Evolutionary conservation across 164 flowering plant species (phyloP).

Genomic region (Kingdonia uniflora): DNA sequence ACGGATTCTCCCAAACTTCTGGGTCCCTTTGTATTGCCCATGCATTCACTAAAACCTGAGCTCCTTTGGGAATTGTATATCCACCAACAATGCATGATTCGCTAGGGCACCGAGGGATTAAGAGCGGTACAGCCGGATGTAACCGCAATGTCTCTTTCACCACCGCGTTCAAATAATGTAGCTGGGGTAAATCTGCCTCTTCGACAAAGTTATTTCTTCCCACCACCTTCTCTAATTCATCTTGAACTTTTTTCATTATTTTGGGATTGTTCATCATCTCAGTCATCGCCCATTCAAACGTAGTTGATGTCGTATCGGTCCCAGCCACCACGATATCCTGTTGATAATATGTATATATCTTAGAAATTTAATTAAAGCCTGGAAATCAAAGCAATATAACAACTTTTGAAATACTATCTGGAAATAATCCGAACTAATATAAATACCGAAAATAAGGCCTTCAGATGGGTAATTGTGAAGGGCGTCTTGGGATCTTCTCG

Average conservation of each 20-base stretch:
- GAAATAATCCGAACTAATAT: too few species aligned
- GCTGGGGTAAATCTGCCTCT: slow-evolving; percentile 19
- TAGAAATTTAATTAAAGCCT: too few species aligned
- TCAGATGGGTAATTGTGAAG: too few species aligned
- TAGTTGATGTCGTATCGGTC: neutral
- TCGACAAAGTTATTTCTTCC: slow-evolving; percentile 5
- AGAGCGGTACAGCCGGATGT: slow-evolving; percentile 19
- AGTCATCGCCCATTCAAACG: neutral
- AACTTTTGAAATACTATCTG: too few species aligned
- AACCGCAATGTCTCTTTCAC: slow-evolving; percentile 29
- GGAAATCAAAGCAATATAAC: too few species aligned
- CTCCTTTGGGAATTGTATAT: slow-evolving; percentile 6
- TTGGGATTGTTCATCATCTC: neutral
- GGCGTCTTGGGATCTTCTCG: too few species aligned
- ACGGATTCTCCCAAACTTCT: slow-evolving; percentile 9
- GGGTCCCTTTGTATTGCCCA: slow-evolving; percentile 21
- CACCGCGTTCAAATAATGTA: slow-evolving; percentile 26
- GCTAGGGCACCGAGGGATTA: slow-evolving; percentile 11
- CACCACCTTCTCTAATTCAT: neutral
- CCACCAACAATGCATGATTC: slow-evolving; percentile 10
- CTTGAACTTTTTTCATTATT: too few species aligned
- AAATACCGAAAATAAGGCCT: too few species aligned
- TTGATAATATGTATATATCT: neutral
- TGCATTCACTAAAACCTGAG: slow-evolving; percentile 8
- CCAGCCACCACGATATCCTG: too few species aligned